These are phyloP conservation scores for Phytophthora colocasiae DNA, from an alignment of 352 stramenopile species.

Conservation along the genomic window DNA sequence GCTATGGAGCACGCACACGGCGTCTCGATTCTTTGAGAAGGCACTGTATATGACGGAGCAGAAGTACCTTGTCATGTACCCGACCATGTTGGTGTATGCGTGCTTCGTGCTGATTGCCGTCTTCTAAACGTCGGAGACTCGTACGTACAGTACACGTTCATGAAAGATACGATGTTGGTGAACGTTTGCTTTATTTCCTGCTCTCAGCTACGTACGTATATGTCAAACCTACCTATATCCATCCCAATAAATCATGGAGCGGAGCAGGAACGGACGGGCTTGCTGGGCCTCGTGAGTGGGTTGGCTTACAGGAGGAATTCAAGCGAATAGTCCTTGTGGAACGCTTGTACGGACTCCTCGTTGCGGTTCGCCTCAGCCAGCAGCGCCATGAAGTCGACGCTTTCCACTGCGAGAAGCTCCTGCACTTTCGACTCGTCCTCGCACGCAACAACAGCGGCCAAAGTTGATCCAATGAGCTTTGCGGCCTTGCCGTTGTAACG, in stretches of 20 bases:
- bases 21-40: conserved; percentile 96
- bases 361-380: conserved; percentile 52
- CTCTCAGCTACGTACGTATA: conserved; percentile 33
- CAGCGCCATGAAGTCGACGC: conserved; percentile 50
- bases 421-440: conserved; percentile 54
- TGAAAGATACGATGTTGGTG: neutral
- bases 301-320: conserved; percentile 49
- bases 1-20: conserved; percentile 95
- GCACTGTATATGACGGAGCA: conserved; percentile 95
- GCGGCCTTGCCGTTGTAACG: conserved; percentile 68
- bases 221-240: conserved; percentile 38
- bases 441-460: conserved; percentile 40
- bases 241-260: conserved; percentile 36
- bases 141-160: conserved; percentile 6
- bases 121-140: conserved; percentile 77
- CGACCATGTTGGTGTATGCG: conserved; percentile 96
- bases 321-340: conserved; percentile 55
- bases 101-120: conserved; percentile 99
- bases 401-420: conserved; percentile 41
- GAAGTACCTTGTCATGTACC: conserved; percentile 98
- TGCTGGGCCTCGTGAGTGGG: conserved; percentile 16
- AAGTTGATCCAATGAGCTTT: conserved; percentile 62
- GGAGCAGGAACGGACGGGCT: conserved; percentile 26
- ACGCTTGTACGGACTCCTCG: conserved; percentile 40
- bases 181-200: conserved; percentile 36